Percentiles rank a stretch among this genome's conserved stretches.
These are phyloP conservation scores for Tetrapisispora arboricola DNA, from an alignment of 805 yeast species.

Conservation along the genomic window DNA sequence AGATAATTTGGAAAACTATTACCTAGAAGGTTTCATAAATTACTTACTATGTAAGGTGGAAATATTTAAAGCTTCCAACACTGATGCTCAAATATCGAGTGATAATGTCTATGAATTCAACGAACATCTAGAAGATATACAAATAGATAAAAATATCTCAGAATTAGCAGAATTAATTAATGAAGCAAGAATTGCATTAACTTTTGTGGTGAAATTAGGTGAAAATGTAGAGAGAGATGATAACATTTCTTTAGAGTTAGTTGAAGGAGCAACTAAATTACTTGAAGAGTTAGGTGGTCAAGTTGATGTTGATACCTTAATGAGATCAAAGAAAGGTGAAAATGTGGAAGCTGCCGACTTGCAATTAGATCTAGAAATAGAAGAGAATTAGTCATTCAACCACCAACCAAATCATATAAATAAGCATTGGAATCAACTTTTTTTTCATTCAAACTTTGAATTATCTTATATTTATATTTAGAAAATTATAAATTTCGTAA, in stretches of 20 bases:
- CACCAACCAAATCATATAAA: no score
- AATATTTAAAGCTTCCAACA: slow-evolving; percentile 16
- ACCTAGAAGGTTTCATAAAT: slow-evolving; percentile 72
- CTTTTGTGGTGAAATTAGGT: slow-evolving; percentile 34
- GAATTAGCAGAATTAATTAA: slow-evolving; percentile 18
- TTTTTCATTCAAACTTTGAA: neutral
- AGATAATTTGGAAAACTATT: slow-evolving; percentile 68
- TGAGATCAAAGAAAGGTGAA: slow-evolving; percentile 28
- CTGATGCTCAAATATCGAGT: slow-evolving; percentile 14
- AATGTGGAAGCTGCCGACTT: slow-evolving; percentile 30
- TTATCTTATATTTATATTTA: neutral
- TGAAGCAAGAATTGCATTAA: slow-evolving; percentile 33
- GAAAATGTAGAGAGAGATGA: slow-evolving; percentile 31
- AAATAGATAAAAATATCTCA: slow-evolving; percentile 31
- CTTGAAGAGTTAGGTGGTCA: slow-evolving; percentile 55
- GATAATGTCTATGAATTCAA: slow-evolving; percentile 28
- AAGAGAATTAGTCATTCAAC: neutral
- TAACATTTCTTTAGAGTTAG: slow-evolving; percentile 51
- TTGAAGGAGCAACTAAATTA: slow-evolving; percentile 41
- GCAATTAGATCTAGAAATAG: slow-evolving; percentile 10
- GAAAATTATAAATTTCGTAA: neutral
- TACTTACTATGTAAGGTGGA: slow-evolving; percentile 37
- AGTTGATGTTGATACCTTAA: slow-evolving; percentile 29
- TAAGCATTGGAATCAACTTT: neutral
- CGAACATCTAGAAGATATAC: slow-evolving; percentile 27